Base-by-base conservation (phyloP, 23 red algal species). In the Cyanidioschyzon merolae region DNA sequence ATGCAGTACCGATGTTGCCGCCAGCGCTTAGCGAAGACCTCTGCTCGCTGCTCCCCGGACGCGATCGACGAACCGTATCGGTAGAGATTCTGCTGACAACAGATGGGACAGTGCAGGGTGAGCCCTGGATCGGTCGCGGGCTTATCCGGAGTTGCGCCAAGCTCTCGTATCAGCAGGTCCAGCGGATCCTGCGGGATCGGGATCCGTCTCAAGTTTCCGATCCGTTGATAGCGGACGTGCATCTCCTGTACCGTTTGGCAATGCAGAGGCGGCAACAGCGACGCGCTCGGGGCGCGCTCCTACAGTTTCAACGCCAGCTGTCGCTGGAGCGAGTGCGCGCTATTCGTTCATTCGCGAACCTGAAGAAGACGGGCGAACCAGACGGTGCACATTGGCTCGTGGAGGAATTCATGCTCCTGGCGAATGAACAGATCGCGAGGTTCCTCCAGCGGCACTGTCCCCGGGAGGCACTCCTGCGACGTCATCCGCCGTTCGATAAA, bases 401-500 rank as follows among this genome's bases (percentile, higher is more conserved):
- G 15, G 92, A 96, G 77, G 92, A 96, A 58, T 96, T 88, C 41
- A 96, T 96, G 92, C 86, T 96, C 18, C 68, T 90, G 36, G 87
- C 92, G n/a, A 96, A 96, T 59, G 77, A 90, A 34, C 84, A 84
- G 24, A 88, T 90, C 0, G 92, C 92, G 27, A 77, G 84, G 36
- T 83, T 80, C 45, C 83, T 90, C 63, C 39, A 79, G 29, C 78
- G 76, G 58, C 74, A 84, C 35, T 90, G 90, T 38, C 92, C 92
- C 31, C 80, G 83, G 25, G 82, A 79, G 41, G 79, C 92, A 3
- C 75, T 96, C 74, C 40, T 96, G 0, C 80, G 92, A 76, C 82
- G 92, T 32, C 92, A 96, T 86, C 92, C 92, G 21, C 78, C 77
- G 51, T 88, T 87, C 1, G 63, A 71, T 27, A 27, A 25, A 7